Base-by-base conservation (phyloP, 805 yeast species). In the Candida sanyiensis region DNA sequence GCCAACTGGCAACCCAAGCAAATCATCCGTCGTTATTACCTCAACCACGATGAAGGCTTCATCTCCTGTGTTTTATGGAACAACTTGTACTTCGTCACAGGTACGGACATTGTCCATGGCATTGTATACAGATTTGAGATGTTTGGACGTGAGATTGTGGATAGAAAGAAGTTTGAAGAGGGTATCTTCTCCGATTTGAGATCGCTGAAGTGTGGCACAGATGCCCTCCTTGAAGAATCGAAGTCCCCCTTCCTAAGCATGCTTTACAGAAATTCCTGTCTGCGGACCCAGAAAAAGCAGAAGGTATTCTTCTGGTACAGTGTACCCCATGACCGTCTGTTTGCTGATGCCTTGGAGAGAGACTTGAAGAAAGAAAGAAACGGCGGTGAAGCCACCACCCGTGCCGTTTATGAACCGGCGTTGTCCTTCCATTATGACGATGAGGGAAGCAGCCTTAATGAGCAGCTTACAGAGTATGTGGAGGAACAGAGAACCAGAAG, bases 281-380 rank as follows among this genome's bases (percentile, higher is more conserved):
- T 90, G 19, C 72, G 96, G 51, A 90, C 98, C 0, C 97, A 90
- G 54, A 90, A 90, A 71, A 90, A 93, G 55, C 98, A 90, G 58
- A 90, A 93, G 56, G 97, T 90, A 30, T 90, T 90, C 58, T 87
- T 83, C 60, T 93, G 97, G 97, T 88, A 84, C 59, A 83, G 89
- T 55, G 97, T 93, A 8, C 93, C 93, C 18, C 97, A 90, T 61
- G 96, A 89, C 56, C 79, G 83, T 56, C 66, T 90, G 31, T 89
- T 93, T 72, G 78, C 87, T 3, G 97, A 93, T 61, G 97, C 97
- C 1, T 63, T 93, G 32, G 97, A 89, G 58, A 70, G 97, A 51
- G 97, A 93, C 58, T 62, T 89, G 55, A 88, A 86, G 61, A 79
- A 83, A 49, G 96, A 89, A 56, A 57, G 66, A 38, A 50, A 68